phyloP scores from a whole-genome alignment of 495 filamentous ascomycete species.

The Aspergillus saccharolyticus region DNA sequence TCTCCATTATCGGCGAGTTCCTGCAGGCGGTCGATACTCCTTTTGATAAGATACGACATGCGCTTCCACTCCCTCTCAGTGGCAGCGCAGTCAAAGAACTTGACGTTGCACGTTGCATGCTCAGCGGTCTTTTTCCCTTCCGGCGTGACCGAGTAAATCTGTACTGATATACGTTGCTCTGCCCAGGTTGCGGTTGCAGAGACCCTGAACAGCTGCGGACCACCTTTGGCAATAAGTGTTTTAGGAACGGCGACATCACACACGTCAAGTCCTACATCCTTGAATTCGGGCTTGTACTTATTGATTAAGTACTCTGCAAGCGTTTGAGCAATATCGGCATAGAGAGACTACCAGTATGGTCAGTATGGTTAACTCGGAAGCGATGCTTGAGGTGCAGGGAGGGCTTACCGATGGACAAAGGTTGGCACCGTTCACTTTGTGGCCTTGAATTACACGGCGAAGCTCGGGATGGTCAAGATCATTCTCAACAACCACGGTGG shows the following conservation, averaged over 20 bases:
- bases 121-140: constrained; percentile 46
- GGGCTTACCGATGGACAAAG: constrained; percentile 50
- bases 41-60: constrained; percentile 40
- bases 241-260: constrained; percentile 65
- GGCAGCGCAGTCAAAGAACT: constrained; percentile 31
- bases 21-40: constrained; percentile 44
- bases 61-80: constrained; percentile 42
- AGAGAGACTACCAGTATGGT: constrained; percentile 46
- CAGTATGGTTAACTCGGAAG: constrained; percentile 10
- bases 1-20: constrained; percentile 13
- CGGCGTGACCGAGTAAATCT: constrained; percentile 39
- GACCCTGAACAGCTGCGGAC: constrained; percentile 43
- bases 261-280: constrained; percentile 42
- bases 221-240: constrained; percentile 58
- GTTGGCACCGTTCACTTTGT: constrained; percentile 62
- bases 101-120: constrained; percentile 47
- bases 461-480: constrained; percentile 60
- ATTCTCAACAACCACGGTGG: constrained; percentile 59
- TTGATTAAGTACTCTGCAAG: constrained; percentile 64
- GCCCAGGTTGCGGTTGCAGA: constrained; percentile 35
- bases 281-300: constrained; percentile 37
- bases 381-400: background rate
- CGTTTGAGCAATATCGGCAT: constrained; percentile 75
- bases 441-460: constrained; percentile 58
- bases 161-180: constrained; percentile 22